Evolutionary conservation across 176 grass and related monocot genomes (phyloP), one percentile per base, ranked within the genome.

Genomic region (Zizania latifolia): DNA sequence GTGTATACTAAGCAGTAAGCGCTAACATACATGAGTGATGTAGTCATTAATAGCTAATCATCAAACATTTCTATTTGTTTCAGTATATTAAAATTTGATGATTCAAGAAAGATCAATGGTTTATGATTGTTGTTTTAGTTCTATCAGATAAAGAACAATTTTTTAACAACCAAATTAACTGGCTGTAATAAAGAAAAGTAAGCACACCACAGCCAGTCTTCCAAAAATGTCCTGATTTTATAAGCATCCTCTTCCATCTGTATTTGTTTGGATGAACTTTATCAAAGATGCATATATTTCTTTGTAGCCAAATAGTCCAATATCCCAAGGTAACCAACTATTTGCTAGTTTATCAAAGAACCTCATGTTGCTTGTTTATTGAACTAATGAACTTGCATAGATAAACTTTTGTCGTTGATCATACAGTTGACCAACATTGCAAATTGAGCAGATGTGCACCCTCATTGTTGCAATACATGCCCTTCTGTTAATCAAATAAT

Each of bases 401-500:
- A 9, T 53, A 53, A 0, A 8, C 31, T 65, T 63, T 39, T 69
- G 41, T 70, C 62, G 33, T 36, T 54, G 37, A 56, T 16, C 51
- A 55, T 29, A 36, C 9, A 44, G 15, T 76, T 39, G 45, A 54
- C 26, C 19, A 55, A 22, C 9, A 15, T 22, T 35, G 19, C 23
- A 57, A 26, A 65, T 71, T 22, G 33, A 38, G 36, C 4, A 46
- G 44, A 76, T 70, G 29, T 65, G 21, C 14, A 58, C 43, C 19
- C 17, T 72, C 34, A 4, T 38, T 37, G 41, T 16, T n/a, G 22
- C 23, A 53, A 55, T 78, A 53, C 12, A 36, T 66, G 14, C 10
- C 50, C 29, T 76, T 46, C 4, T 66, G 23, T 64, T 87, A 51
- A 82, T 78, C 5, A 64, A 82, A n/a, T 21, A 11, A 59, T 77